Base-by-base conservation (phyloP, 768 basidiomycete species). In the Ramaria sp. region DNA sequence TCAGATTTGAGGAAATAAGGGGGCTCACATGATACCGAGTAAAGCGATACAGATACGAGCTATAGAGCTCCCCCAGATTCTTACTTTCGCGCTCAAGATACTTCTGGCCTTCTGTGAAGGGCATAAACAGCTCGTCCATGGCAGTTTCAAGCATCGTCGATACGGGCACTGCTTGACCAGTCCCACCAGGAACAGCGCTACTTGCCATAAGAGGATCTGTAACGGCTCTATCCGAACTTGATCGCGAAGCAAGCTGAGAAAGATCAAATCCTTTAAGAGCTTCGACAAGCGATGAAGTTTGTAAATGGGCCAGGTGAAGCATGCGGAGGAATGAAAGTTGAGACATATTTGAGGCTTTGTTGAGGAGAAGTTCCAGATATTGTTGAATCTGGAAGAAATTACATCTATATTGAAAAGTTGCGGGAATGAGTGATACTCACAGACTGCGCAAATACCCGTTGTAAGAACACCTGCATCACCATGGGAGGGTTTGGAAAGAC, bases 401-500 rank as follows among this genome's bases (percentile, higher is more conserved):
- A 24, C 13, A 13, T 55, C 24, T n/a, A 27, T 55, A 41, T 41
- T 44, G 41, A 47, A 20, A 6, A 52, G 16, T 41, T 22, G 25
- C 13, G 24, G 18, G 28, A 3, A 22, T 20, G 28, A 8, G 13
- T 34, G 13, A 34, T 9, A 71, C 88, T 60, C 67, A 94, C 93
- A 45, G 92, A 90, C 73, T 97, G 96, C 1, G 94, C 95, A 69
- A 99, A 99, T 0, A 99, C 91, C 32, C 96, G 78, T 63, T 97
- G 96, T 39, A 99, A 66, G 68, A 99, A 98, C 15, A 97, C 94
- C 66, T 96, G 92, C 91, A 98, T 94, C 3, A 99, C 96, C 15
- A 90, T 80, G 16, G 87, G 81, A 8, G 96, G 95, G 61, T 95
- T 92, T 0, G 96, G 96, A 67, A 99, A 99, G 12, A 99, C 96